Conservation (phyloP, 1,284 basidiomycete genomes). For the Malassezia caprae region DNA sequence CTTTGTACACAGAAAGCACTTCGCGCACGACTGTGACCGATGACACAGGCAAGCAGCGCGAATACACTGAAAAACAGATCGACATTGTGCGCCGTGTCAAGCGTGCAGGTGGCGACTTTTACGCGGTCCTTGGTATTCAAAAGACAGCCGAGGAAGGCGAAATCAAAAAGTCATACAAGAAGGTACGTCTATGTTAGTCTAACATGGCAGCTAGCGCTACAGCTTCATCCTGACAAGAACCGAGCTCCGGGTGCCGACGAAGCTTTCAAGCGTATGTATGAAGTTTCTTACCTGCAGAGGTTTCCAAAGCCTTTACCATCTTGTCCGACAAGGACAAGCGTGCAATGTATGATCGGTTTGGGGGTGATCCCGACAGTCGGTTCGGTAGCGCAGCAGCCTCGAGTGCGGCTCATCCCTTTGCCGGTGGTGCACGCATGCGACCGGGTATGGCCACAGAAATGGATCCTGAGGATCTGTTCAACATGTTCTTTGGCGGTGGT, state of each 20-base stretch:
- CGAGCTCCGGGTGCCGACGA: conserved; percentile 95
- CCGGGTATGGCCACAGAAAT: conserved; percentile 63
- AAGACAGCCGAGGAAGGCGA: conserved; percentile 66
- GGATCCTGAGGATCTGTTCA: conserved; percentile 91
- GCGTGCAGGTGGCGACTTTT: conserved; percentile 74
- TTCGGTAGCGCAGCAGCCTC: conserved; percentile 45
- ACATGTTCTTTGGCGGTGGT: conserved; percentile 91
- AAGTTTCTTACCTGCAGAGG: conserved; percentile 58
- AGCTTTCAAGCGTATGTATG: conserved; percentile 84
- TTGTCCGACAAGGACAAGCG: conserved; percentile 87
- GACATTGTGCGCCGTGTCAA: conserved; percentile 78
- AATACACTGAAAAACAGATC: conserved; percentile 75
- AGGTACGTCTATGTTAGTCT: conserved; percentile 55
- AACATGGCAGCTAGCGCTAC: conserved; percentile 65
- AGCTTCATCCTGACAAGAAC: conserved; percentile 93
- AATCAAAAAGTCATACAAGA: conserved; percentile 91
- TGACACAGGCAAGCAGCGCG: conserved; percentile 56
- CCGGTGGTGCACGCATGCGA: conserved; percentile 11
- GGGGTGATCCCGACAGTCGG: conserved; percentile 74
- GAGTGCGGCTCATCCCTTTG: conserved; percentile 44
- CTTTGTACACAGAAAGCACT: neutral
- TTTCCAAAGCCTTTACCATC: conserved; percentile 94
- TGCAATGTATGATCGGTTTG: conserved; percentile 72
- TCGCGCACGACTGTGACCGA: neutral
- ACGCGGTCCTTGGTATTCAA: conserved; percentile 78